These are phyloP conservation scores for Ganoderma meredithae DNA, from an alignment of 1,284 basidiomycete species.

Conservation along the genomic window DNA sequence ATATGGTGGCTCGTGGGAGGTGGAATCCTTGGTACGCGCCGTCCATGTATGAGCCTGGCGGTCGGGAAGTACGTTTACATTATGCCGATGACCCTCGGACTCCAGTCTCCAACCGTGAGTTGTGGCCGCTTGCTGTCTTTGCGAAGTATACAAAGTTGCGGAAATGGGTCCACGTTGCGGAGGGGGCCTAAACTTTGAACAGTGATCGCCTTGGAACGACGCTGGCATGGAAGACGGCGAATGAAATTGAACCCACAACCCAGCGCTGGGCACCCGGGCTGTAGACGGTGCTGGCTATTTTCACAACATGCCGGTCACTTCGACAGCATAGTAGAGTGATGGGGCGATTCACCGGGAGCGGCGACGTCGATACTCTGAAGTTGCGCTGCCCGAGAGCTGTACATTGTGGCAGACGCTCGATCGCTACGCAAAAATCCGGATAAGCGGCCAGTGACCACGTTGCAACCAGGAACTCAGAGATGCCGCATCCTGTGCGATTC, in stretches of 20 bases:
- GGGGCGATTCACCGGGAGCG: background rate
- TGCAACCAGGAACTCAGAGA: background rate
- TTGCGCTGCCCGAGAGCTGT: too few species aligned
- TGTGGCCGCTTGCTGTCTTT: background rate
- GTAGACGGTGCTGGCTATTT: background rate
- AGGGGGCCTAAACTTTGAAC: background rate
- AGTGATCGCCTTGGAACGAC: background rate
- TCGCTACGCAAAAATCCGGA: background rate
- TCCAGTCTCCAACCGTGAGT: background rate
- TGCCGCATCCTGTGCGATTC: background rate
- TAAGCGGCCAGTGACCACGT: background rate
- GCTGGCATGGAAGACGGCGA: background rate
- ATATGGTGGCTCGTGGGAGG: background rate
- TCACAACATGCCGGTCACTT: background rate
- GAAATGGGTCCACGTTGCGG: background rate
- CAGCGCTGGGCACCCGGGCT: background rate
- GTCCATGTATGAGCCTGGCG: background rate
- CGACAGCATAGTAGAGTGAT: background rate
- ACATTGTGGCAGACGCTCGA: too few species aligned
- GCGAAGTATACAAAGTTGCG: background rate
- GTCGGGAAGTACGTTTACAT: background rate
- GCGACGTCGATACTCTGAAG: too few species aligned
- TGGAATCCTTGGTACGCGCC: background rate
- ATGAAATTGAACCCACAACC: background rate
- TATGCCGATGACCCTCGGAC: background rate